Evolutionary conservation across 1,284 basidiomycete species (phyloP).

Genomic region (Cutaneotrichosporon sp.): DNA sequence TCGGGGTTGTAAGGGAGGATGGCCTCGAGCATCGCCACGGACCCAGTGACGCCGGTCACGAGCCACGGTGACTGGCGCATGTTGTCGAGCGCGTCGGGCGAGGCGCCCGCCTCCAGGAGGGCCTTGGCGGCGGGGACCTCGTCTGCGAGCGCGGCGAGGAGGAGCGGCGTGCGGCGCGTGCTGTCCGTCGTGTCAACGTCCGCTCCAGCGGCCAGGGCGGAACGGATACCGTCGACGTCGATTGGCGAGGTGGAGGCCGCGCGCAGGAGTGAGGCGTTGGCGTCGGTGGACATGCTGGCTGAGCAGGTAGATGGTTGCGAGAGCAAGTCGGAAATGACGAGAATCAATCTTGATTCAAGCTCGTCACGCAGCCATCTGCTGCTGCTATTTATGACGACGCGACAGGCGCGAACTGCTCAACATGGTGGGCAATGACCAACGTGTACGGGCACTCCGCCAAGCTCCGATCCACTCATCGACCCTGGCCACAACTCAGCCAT

Average conservation of each 20-base stretch:
- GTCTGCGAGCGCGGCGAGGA: conserved; percentile 14
- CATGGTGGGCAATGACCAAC: too few relatives aligned
- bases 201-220: conserved; percentile 10
- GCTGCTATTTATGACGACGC: too few relatives aligned
- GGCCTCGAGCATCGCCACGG: conserved; percentile 12
- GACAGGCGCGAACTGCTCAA: too few relatives aligned
- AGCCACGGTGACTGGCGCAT: conserved; percentile 13
- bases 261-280: conserved; percentile 4
- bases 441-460: too few relatives aligned
- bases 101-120: conserved; percentile 11
- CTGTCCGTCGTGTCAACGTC: conserved; percentile 3
- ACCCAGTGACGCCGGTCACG: conserved; percentile 21
- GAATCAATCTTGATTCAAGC: too few relatives aligned
- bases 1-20: conserved; percentile 14
- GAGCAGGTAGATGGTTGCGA: too few relatives aligned
- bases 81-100: conserved; percentile 12
- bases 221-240: background rate
- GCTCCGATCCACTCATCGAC: too few relatives aligned
- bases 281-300: too few relatives aligned
- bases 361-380: too few relatives aligned
- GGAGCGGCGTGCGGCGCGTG: conserved; percentile 8
- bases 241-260: background rate
- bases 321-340: too few relatives aligned
- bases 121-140: conserved; percentile 10
- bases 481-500: too few relatives aligned